A percentile compares a stretch with the other conserved stretches of the same genome.
Evolutionary conservation across 768 basidiomycete species (phyloP).

Genomic region (Boletus tomentosulus): DNA sequence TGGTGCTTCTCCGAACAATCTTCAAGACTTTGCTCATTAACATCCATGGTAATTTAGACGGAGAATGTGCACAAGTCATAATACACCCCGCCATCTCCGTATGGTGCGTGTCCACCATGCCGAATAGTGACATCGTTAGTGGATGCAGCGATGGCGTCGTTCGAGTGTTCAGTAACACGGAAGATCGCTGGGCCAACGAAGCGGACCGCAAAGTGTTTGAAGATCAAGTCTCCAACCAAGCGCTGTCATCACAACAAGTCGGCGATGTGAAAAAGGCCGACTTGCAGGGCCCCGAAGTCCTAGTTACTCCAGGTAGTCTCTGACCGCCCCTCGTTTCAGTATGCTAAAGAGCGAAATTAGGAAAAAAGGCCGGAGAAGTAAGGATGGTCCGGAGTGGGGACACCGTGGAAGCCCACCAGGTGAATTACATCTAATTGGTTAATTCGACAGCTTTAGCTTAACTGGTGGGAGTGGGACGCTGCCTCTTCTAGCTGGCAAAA

Average conservation of each 20-base stretch:
- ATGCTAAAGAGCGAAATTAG: conserved; percentile 35
- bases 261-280: conserved; percentile 93
- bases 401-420: conserved; percentile 88
- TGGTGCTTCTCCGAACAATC: conserved; percentile 18
- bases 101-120: conserved; percentile 86
- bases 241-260: conserved; percentile 80
- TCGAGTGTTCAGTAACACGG: conserved; percentile 75
- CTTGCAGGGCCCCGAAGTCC: conserved; percentile 80
- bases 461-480: conserved; percentile 71
- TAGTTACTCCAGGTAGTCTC: conserved; percentile 58
- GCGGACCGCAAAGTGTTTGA: conserved; percentile 68
- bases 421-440: conserved; percentile 27
- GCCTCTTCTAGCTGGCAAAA: conserved; percentile 75
- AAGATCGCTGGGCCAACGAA: conserved; percentile 69
- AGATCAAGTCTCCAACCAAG: conserved; percentile 68
- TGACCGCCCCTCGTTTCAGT: not conserved
- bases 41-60: conserved; percentile 47
- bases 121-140: conserved; percentile 89
- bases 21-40: not conserved
- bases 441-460: not conserved
- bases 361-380: conserved; percentile 91
- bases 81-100: conserved; percentile 96
- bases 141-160: conserved; percentile 87
- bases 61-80: conserved; percentile 84
- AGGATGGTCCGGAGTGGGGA: conserved; percentile 84